Base-by-base conservation (phyloP, 352 stramenopile genomes). In the Phytophthora megakarya region DNA sequence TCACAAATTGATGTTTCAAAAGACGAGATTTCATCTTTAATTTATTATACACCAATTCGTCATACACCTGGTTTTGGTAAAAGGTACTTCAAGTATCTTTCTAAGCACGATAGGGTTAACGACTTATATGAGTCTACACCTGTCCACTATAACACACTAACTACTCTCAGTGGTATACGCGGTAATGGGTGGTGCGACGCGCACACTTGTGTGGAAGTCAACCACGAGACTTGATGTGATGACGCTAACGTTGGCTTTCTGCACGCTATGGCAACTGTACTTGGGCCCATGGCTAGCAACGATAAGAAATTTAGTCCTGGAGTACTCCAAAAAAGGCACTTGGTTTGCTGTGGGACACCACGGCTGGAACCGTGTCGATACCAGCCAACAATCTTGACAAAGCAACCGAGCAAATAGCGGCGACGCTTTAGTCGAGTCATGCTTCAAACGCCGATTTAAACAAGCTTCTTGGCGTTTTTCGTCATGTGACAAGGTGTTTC, bases 111-210 rank as follows among this genome's bases (percentile, higher is more conserved):
- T n/a, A n/a, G n/a, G n/a, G n/a, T n/a, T n/a, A n/a, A n/a, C n/a
- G n/a, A n/a, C n/a, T n/a, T n/a, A n/a, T n/a, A n/a, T n/a, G n/a
- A n/a, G n/a, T n/a, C n/a, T n/a, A n/a, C n/a, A n/a, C n/a, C n/a
- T n/a, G n/a, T n/a, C n/a, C n/a, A n/a, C n/a, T n/a, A n/a, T n/a
- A n/a, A n/a, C n/a, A n/a, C n/a, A n/a, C n/a, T n/a, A n/a, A n/a
- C n/a, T n/a, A n/a, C n/a, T n/a, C n/a, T n/a, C n/a, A n/a, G n/a
- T n/a, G n/a, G n/a, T n/a, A 67, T 64, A 33, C 16, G 6, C 7
- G 64, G 50, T 10, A 66, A 61, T 12, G 48, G 54, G 1, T 73
- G 65, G 59, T 69, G 65, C 21, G 58, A 73, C 19, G 58, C 65
- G 13, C 65, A 73, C 38, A 66, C 25, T 2, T 66, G 48, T 13